Conservation (phyloP, 176 grass and related monocot species). For the Zoysia pacifica region DNA sequence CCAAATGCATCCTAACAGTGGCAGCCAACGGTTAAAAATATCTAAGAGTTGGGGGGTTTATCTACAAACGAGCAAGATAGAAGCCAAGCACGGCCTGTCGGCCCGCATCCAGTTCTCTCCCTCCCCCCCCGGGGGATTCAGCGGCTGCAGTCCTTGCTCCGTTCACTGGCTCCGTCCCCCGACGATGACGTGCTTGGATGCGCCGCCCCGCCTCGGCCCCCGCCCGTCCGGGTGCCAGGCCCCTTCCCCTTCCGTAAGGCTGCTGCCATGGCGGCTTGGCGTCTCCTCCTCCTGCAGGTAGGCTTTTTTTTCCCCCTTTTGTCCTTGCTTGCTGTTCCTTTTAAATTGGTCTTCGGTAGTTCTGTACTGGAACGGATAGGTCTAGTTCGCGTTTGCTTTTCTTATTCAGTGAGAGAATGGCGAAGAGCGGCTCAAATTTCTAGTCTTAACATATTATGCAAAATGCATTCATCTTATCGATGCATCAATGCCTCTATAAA, state of each 20-base stretch:
- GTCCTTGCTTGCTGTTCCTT: no score
- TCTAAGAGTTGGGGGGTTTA: not conserved
- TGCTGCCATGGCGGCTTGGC: conserved; percentile 23
- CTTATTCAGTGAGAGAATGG: not conserved
- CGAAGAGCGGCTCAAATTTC: not conserved
- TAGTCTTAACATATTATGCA: not conserved
- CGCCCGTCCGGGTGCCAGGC: not conserved
- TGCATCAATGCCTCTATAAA: no score
- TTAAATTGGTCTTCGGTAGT: no score
- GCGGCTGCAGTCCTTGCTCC: not conserved
- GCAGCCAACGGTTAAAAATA: not conserved
- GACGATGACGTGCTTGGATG: conserved; percentile 42
- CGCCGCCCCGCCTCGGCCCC: conserved; percentile 5
- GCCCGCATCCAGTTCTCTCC: not conserved
- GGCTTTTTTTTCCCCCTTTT: not conserved
- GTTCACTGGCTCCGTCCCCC: not conserved
- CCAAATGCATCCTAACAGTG: no score
- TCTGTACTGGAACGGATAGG: no score
- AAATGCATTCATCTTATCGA: not conserved
- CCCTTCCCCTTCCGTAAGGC: not conserved
- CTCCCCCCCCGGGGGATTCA: no score
- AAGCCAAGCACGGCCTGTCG: not conserved
- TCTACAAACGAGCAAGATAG: conserved; percentile 30
- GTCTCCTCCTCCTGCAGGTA: conserved; percentile 33
- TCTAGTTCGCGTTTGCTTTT: no score